Percentiles rank a stretch among this genome's conserved stretches.
Conservation (phyloP, 306 rosid genomes). For the Citrullus colocynthis region DNA sequence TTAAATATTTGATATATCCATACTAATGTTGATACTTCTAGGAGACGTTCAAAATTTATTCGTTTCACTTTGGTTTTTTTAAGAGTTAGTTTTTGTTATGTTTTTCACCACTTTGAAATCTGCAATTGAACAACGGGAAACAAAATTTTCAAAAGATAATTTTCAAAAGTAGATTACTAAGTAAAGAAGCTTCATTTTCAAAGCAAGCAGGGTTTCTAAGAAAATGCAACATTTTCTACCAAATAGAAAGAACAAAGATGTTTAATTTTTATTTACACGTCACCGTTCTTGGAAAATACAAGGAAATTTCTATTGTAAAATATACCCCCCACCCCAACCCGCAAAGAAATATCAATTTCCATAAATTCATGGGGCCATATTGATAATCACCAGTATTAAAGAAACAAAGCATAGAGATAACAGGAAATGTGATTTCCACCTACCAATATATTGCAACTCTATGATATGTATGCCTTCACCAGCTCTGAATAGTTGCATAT, state of each 20-base stretch:
- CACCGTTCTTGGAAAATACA: not conserved
- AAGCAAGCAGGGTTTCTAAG: not conserved
- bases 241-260: not conserved
- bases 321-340: not conserved
- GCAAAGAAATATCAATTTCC: not conserved
- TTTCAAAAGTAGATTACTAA: too few relatives aligned
- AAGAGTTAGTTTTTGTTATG: too few relatives aligned
- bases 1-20: too few relatives aligned
- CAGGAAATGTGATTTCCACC: not conserved
- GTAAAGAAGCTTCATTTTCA: not conserved
- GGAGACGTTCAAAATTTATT: too few relatives aligned
- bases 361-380: not conserved
- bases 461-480: constrained; percentile 69
- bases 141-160: too few relatives aligned
- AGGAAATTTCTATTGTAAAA: not conserved
- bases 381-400: not conserved
- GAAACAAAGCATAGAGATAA: not conserved
- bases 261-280: not conserved
- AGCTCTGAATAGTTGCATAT: constrained; percentile 48
- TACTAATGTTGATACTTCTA: too few relatives aligned
- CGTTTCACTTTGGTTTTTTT: too few relatives aligned
- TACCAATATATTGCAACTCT: not conserved
- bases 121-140: too few relatives aligned
- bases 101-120: too few relatives aligned
- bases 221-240: not conserved